Conservation (phyloP, 2,329 filamentous ascomycete genomes). For the Cryphonectria japonica region DNA sequence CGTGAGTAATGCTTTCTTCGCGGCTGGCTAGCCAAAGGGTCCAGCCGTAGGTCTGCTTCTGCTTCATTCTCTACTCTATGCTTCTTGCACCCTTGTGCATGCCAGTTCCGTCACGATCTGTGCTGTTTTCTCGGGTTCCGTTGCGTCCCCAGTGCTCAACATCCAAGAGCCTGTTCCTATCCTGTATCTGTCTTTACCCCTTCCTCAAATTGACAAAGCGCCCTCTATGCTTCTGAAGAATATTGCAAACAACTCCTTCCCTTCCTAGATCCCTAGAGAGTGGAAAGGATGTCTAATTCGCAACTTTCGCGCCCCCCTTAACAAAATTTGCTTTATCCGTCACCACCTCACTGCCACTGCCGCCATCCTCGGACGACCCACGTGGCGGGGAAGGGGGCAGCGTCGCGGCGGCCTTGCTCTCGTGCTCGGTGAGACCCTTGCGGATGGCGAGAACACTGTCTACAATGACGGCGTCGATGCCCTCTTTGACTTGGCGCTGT, state of each 20-base stretch:
- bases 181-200: not conserved
- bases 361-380: constrained; percentile 7
- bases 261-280: no score
- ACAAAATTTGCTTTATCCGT: constrained; percentile 8
- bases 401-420: constrained; percentile 24
- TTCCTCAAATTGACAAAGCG: not conserved
- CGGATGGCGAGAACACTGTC: constrained; percentile 92
- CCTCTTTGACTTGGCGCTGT: constrained; percentile 87
- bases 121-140: not conserved
- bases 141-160: not conserved
- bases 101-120: not conserved
- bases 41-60: not conserved
- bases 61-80: not conserved
- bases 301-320: constrained; percentile 18
- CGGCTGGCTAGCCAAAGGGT: no score
- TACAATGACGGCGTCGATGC: constrained; percentile 97
- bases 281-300: constrained; percentile 14
- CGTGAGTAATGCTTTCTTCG: not conserved
- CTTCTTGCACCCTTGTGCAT: not conserved
- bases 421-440: constrained; percentile 72
- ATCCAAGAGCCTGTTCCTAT: not conserved
- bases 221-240: not conserved
- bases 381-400: constrained; percentile 6
- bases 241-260: not conserved
- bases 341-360: constrained; percentile 10